These are phyloP conservation scores for Coemansia sp. DNA, from an alignment of 192 early-diverging fungal genomes.

Conservation along the genomic window DNA sequence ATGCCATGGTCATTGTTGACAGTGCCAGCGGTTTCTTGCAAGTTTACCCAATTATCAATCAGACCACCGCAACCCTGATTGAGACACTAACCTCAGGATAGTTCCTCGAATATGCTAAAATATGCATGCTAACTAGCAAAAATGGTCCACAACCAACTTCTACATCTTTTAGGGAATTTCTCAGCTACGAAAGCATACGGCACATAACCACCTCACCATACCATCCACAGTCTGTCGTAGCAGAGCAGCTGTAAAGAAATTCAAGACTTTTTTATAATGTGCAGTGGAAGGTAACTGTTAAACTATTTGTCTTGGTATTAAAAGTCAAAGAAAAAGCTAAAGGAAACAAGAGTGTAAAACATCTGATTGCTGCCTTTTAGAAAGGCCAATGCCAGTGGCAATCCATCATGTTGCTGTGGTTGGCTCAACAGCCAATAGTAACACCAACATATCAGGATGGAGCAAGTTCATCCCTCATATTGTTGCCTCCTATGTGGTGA, in stretches of 20 bases:
- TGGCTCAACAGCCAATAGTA: too few species aligned
- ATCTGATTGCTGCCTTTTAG: too few species aligned
- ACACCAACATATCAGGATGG: too few species aligned
- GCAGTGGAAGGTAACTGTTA: too few species aligned
- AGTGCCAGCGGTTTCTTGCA: conserved; percentile 15
- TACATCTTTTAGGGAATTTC: neutral
- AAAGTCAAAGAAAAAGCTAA: too few species aligned
- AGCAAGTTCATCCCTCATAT: conserved; percentile 10
- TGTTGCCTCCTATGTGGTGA: conserved; percentile 8
- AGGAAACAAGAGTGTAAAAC: too few species aligned
- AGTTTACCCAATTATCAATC: conserved; percentile 1
- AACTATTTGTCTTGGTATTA: too few species aligned
- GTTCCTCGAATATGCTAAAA: conserved; percentile 9
- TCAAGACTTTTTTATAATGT: conserved; percentile 14
- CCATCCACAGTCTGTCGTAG: too few species aligned
- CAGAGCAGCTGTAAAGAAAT: conserved; percentile 19
- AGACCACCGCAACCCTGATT: conserved; percentile 1
- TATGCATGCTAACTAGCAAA: conserved; percentile 10
- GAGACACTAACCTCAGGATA: conserved; percentile 1
- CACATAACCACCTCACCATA: conserved; percentile 8
- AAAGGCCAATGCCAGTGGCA: too few species aligned
- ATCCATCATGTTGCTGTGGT: too few species aligned
- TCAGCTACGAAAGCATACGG: neutral
- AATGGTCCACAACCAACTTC: conserved; percentile 18
- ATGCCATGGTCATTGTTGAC: too few species aligned